A percentile compares a stretch with the other conserved stretches of the same genome.
These are phyloP conservation scores for Ophiostoma pallidulum DNA, from an alignment of 2,329 filamentous ascomycete genomes.

Conservation along the genomic window DNA sequence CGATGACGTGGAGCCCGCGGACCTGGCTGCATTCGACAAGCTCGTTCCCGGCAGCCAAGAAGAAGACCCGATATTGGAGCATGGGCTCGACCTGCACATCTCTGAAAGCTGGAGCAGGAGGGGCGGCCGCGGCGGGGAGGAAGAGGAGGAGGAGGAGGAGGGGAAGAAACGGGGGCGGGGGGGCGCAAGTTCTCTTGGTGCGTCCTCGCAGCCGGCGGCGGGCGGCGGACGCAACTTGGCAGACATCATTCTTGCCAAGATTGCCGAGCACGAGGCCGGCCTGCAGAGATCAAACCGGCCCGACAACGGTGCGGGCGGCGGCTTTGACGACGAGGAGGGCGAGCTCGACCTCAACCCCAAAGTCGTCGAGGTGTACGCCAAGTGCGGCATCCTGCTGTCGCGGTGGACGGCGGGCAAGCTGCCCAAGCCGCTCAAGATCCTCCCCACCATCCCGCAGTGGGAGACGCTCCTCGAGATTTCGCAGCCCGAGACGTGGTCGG, in stretches of 20 bases:
- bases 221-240: slow-evolving; percentile 68
- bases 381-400: slow-evolving; percentile 76
- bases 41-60: slow-evolving; percentile 69
- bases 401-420: slow-evolving; percentile 89
- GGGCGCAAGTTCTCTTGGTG: too few relatives aligned
- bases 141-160: too few relatives aligned
- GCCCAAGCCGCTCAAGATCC: slow-evolving; percentile 94
- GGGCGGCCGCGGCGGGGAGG: slow-evolving; percentile 31
- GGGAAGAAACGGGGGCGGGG: too few relatives aligned
- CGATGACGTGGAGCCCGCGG: slow-evolving; percentile 83
- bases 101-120: not conserved
- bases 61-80: slow-evolving; percentile 62
- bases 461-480: slow-evolving; percentile 25
- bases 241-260: slow-evolving; percentile 88
- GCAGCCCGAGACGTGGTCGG: slow-evolving; percentile 58
- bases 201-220: not conserved
- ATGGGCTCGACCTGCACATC: slow-evolving; percentile 27
- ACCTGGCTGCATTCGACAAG: slow-evolving; percentile 82
- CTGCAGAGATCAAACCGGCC: not conserved
- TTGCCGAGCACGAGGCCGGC: slow-evolving; percentile 73
- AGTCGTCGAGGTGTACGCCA: slow-evolving; percentile 87
- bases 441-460: slow-evolving; percentile 88
- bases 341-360: slow-evolving; percentile 74
- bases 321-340: slow-evolving; percentile 65
- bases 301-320: slow-evolving; percentile 29